Conservation (phyloP, 805 yeast species). For the Jamesozyma rosinii region DNA sequence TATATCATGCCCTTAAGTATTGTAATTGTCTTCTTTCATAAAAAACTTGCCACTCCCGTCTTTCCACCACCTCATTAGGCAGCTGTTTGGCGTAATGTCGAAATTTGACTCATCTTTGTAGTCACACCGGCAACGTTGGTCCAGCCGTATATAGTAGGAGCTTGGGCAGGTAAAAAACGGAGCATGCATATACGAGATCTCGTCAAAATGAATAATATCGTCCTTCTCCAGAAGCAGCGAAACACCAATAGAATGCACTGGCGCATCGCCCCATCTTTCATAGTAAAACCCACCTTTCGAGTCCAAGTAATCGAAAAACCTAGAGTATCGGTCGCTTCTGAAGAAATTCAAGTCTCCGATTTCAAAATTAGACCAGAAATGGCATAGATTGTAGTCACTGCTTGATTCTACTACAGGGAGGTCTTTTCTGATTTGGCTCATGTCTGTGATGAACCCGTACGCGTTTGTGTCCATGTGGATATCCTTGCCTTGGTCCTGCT, state of each 20-base stretch:
- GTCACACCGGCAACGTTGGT: slow-evolving; percentile 57
- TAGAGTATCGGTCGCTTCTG: slow-evolving; percentile 52
- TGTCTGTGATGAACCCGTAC: slow-evolving; percentile 40
- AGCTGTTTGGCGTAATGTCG: slow-evolving; percentile 44
- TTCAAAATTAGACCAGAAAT: slow-evolving; percentile 85
- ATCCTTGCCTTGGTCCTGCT: slow-evolving; percentile 37
- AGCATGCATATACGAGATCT: slow-evolving; percentile 67
- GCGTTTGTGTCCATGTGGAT: slow-evolving; percentile 32
- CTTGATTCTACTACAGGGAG: slow-evolving; percentile 38
- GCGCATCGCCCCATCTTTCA: slow-evolving; percentile 96
- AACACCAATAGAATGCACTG: slow-evolving; percentile 71
- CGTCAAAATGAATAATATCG: slow-evolving; percentile 70
- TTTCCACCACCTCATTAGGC: slow-evolving; percentile 73
- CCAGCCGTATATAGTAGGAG: slow-evolving; percentile 38
- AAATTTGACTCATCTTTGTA: slow-evolving; percentile 36
- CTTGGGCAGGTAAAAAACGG: slow-evolving; percentile 63
- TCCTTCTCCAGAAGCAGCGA: slow-evolving; percentile 47
- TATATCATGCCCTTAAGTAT: background rate
- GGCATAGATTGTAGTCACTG: slow-evolving; percentile 64
- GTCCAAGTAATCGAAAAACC: slow-evolving; percentile 57
- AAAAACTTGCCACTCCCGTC: slow-evolving; percentile 43
- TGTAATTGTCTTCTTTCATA: slow-evolving; percentile 11
- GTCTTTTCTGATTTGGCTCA: slow-evolving; percentile 35
- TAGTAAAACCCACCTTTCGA: slow-evolving; percentile 68
- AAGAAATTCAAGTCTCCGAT: slow-evolving; percentile 63